These are phyloP conservation scores for Stellera chamaejasme DNA, from an alignment of 345 rosid genomes.

Conservation along the genomic window DNA sequence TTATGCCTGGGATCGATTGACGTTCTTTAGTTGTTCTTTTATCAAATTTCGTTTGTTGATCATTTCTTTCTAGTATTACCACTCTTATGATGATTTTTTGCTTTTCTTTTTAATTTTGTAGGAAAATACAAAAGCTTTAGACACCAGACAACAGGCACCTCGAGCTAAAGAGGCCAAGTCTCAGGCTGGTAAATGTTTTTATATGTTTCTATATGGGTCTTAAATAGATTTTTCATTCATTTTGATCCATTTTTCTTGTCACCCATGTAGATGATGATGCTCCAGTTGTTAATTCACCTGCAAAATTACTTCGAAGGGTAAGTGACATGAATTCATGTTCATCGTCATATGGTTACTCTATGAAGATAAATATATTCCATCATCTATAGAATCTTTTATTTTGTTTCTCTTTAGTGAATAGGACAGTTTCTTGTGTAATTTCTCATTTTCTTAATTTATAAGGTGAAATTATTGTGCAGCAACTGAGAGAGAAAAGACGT, in stretches of 20 bases:
- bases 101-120: slow-evolving; percentile 16
- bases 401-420: not conserved
- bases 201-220: not conserved
- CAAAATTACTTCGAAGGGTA: slow-evolving; percentile 76
- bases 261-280: slow-evolving; percentile 36
- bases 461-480: slow-evolving; percentile 41
- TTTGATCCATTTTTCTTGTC: slow-evolving; percentile 8
- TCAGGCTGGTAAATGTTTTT: slow-evolving; percentile 28
- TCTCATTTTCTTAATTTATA: slow-evolving; percentile 2
- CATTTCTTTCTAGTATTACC: slow-evolving; percentile 19
- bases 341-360: slow-evolving; percentile 3
- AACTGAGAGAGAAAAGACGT: slow-evolving; percentile 77
- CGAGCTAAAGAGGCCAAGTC: slow-evolving; percentile 27
- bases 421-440: slow-evolving; percentile 4
- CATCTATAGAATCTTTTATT: not conserved
- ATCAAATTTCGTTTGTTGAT: not conserved
- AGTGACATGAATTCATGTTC: slow-evolving; percentile 9
- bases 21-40: not conserved
- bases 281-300: slow-evolving; percentile 51
- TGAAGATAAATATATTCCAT: not conserved
- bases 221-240: slow-evolving; percentile 12
- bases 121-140: slow-evolving; percentile 30
- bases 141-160: slow-evolving; percentile 26
- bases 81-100: slow-evolving; percentile 10
- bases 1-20: slow-evolving; percentile 5